Evolutionary conservation across 169 alveolate species (phyloP), one percentile per base, ranked within the genome.

Genomic region (Plasmodium vivax): DNA sequence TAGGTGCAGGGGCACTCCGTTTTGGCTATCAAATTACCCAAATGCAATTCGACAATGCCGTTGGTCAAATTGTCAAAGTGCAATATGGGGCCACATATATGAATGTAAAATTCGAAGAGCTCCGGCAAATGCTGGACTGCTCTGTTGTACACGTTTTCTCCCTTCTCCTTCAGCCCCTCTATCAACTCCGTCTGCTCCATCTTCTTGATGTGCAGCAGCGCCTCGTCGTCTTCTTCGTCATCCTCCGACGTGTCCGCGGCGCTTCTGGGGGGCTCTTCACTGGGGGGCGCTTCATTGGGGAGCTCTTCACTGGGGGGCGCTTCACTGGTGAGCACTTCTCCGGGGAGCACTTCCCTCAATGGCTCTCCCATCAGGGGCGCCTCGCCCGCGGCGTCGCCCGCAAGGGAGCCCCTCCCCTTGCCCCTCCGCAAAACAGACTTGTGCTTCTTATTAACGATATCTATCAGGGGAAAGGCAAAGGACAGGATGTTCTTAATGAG

Each of bases 1-100:
- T 96, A 94, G 14, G 96, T 95, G 51, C 98, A 97, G 16, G 97
- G 94, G 38, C 96, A 96, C 82, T 96, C 97, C 16, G 98, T 92
- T 84, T 91, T 93, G 36, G 97, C 95, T 14, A 95, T 82, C 23
- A 96, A 96, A 45, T 97, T 97, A 32, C 98, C 98, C 56, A 96
- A 92, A 91, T 96, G 97, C 19, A 96, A 51, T 30, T 97, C 96
- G 10, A 96, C 97, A 34, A 96, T 93, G 3, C 95, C 96, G 74
- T 97, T 93, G 34, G 97, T 93, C 62, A 96, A 97, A 58, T 96
- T 95, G 27, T 94, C 96, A 36, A 97, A 91, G 43, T 95, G 95
- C 77, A 97, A 94, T 14, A 97, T 84, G 0, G 98, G 98, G 0
- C 98, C 97, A 45, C 97, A 96, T 47, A 95, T 92, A 79, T 90